Base-by-base conservation (phyloP, 352 stramenopile species). In the Aphanomyces euteiches region DNA sequence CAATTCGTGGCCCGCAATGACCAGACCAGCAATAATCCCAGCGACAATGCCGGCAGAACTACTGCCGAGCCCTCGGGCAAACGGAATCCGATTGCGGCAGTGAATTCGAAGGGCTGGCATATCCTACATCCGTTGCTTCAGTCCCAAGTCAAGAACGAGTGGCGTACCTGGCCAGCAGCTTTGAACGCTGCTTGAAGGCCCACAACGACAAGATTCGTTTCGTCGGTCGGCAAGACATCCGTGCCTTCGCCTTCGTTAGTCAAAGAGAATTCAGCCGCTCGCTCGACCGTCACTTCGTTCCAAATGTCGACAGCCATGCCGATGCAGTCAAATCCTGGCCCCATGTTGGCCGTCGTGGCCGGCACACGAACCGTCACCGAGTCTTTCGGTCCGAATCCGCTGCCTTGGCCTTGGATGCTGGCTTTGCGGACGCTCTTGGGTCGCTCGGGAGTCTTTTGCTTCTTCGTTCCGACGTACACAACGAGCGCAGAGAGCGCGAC, bases 241-340 rank as follows among this genome's bases (percentile, higher is more conserved):
- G 94, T 94, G 56, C 97, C 97, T 54, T 99, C 96, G 58, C 97
- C 97, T 73, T 99, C 95, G 70, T 97, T 98, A 21, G 93, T 97
- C 71, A 99, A 98, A 77, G 89, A 85, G 77, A 99, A 97, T 59
- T 79, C 87, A 39, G 91, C 88, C 21, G 85, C 66, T 21, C 98
- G 82, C 74, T 96, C 84, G 5, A 98, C 96, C 21, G 96, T 98
- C 45, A 99, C 96, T 83, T 99, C 97, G 21, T 91, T 98, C 97
- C 97, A 99, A 69, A 99, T 97, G 82, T 99, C 97, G 36, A 99
- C 89, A 10, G 96, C 96, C 88, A 99, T 97, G 53, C 96, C 97
- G 74, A 99, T 97, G 64, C 94, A 99, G 78, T 99, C 97, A 73
- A 98, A 99, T 69, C 97, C 97, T 2, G 97, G 96, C 1, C 97